A percentile compares a stretch with the other conserved stretches of the same genome.
Evolutionary conservation across 495 filamentous ascomycete species (phyloP).

Genomic region (Tuber melanosporum): DNA sequence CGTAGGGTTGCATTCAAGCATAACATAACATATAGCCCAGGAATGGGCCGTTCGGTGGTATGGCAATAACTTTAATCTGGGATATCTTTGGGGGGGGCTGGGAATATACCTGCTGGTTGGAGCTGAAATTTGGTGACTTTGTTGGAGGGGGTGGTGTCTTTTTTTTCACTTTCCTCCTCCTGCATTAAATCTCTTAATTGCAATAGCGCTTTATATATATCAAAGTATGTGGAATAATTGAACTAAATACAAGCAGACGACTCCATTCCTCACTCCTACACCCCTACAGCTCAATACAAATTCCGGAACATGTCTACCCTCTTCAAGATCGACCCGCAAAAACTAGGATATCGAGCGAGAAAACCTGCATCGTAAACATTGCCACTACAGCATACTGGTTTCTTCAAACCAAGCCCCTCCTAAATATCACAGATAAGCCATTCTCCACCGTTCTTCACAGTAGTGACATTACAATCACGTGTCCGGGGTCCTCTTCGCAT

Average conservation of each 20-base stretch:
- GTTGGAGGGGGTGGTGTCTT: neutral
- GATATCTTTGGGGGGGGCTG: neutral
- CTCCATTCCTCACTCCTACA: neutral
- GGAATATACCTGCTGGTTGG: neutral
- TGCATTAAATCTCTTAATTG: neutral
- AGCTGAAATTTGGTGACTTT: neutral
- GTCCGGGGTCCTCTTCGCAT: neutral
- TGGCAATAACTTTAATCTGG: neutral
- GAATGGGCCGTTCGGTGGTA: neutral
- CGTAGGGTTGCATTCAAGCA: slow-evolving; percentile 1
- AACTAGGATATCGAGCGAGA: neutral
- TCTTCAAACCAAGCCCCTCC: neutral
- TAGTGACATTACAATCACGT: neutral
- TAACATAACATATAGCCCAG: neutral
- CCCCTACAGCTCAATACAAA: neutral
- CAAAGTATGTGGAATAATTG: neutral
- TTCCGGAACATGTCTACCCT: neutral
- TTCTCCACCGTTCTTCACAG: neutral
- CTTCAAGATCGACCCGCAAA: neutral
- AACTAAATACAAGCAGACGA: neutral
- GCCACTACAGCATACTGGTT: neutral
- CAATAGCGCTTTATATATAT: neutral
- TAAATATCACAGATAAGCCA: neutral
- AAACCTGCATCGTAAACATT: neutral
- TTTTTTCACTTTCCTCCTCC: neutral